Evolutionary conservation across 139 green algal species (phyloP), one percentile per base, ranked within the genome.

Genomic region (Chlamydomonas schloesseri): DNA sequence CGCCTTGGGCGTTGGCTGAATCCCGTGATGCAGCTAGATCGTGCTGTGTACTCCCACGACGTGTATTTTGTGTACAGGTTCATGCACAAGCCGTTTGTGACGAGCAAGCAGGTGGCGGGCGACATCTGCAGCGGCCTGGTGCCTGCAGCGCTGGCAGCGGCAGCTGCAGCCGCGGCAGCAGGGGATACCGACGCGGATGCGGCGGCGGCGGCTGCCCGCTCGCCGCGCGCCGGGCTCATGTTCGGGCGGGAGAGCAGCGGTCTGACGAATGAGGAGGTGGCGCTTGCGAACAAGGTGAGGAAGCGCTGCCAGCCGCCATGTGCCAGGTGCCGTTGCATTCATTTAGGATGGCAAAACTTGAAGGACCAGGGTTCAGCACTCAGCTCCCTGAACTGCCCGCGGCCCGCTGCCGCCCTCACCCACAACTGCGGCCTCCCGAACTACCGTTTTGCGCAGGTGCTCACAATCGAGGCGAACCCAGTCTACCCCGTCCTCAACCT

Each of bases 211-310:
- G 34, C 18, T 10, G 5, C n/a, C 14, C 20, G 28, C 47, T 18
- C 47, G 17, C 18, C 50, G 1, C 79, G 64, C 46, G 69, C 69
- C 9, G 81, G 81, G 1, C 3, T 87, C 26, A 20, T 87, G 69
- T 87, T 87, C 34, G 81, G 81, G 23, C 81, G 83, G 29, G 83
- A 83, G 73, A 68, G 64, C 83, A 84, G 83, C 73, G 83, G 73
- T 8, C 73, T 88, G 5, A 88, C 62, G 31, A 88, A 83, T 53
- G 83, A 77, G 34, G 83, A 83, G 60, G 83, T 88, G 42, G 73
- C 73, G 2, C 3, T 33, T 13, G 83, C 83, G 60, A 62, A 70
- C 72, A 79, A 83, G 73, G 70, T 58, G 9, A 3, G 34, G 33
- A 17, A 42, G 5, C 68, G 17, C 31, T 10, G 14, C 68, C 21